Evolutionary conservation across 2,329 filamentous ascomycete species (phyloP).

Genomic region (Bimuria novae-zelandiae): DNA sequence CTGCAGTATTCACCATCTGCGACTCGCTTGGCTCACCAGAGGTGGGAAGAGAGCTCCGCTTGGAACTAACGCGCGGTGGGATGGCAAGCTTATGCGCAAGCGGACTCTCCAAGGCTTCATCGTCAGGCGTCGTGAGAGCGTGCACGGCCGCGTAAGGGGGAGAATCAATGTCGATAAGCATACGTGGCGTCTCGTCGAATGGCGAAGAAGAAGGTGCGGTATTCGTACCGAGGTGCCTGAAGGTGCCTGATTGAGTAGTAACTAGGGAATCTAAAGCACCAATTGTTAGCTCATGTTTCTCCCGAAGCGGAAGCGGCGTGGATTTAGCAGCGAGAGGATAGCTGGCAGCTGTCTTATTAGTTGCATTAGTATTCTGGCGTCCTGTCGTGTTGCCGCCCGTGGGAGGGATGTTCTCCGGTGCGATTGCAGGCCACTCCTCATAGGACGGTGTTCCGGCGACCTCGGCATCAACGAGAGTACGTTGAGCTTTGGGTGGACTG

Average conservation of each 20-base stretch:
- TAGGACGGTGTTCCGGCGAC: slow-evolving; percentile 33
- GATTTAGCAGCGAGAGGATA: background rate
- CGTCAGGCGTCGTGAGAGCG: slow-evolving; percentile 9
- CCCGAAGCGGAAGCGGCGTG: background rate
- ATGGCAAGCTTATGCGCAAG: slow-evolving; percentile 9
- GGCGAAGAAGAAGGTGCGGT: background rate
- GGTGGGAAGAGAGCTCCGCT: slow-evolving; percentile 19
- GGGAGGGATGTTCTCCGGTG: slow-evolving; percentile 26
- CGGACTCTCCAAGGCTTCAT: slow-evolving; percentile 11
- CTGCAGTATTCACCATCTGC: background rate
- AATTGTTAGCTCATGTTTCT: background rate
- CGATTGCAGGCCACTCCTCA: slow-evolving; percentile 34
- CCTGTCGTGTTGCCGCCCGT: background rate
- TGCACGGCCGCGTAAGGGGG: background rate
- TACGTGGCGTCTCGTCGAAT: background rate
- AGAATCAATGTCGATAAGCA: background rate
- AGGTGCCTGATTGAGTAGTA: background rate
- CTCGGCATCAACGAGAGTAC: slow-evolving; percentile 47
- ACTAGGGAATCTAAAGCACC: background rate
- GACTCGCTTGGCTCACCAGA: background rate
- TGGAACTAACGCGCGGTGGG: slow-evolving; percentile 24
- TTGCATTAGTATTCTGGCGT: background rate
- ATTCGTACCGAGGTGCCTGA: background rate
- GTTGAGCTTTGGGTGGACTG: slow-evolving; percentile 43
- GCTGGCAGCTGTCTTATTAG: background rate